Percentiles rank a stretch among this genome's conserved stretches.
Evolutionary conservation across 192 early-diverging fungal genomes (phyloP).

Genomic region (Umbelopsis sp.): DNA sequence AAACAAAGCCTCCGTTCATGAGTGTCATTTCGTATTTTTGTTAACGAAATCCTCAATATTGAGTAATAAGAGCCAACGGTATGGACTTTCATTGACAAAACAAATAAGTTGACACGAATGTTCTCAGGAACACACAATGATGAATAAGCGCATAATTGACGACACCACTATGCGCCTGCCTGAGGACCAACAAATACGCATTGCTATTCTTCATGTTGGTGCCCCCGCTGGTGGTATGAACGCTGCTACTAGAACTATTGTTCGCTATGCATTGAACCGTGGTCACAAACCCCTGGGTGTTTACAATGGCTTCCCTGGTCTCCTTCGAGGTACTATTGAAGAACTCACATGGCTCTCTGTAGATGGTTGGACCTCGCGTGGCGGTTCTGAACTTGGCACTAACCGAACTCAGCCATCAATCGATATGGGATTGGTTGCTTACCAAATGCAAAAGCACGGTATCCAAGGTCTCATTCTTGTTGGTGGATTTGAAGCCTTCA

Average conservation of each 20-base stretch:
- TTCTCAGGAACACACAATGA: too few species aligned
- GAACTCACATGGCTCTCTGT: constrained; percentile 83
- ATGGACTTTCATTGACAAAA: too few species aligned
- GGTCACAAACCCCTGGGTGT: constrained; percentile 86
- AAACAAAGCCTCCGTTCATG: too few species aligned
- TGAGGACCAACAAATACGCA: constrained; percentile 63
- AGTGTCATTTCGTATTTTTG: too few species aligned
- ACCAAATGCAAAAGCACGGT: constrained; percentile 87
- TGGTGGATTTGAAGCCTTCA: constrained; percentile 95
- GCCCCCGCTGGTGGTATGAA: constrained; percentile 99
- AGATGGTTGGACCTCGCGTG: constrained; percentile 86
- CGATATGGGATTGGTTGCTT: constrained; percentile 87
- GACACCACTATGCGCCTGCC: constrained; percentile 38
- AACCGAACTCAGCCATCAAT: constrained; percentile 88
- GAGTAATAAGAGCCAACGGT: too few species aligned
- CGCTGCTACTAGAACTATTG: constrained; percentile 88
- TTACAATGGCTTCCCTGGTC: constrained; percentile 89
- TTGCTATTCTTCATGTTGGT: constrained; percentile 91
- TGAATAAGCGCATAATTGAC: constrained; percentile 30
- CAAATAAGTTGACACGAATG: too few species aligned
- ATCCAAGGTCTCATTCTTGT: constrained; percentile 90
- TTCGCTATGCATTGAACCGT: constrained; percentile 82
- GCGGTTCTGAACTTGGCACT: constrained; percentile 92
- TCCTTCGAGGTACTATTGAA: constrained; percentile 78
- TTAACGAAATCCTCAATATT: too few species aligned